Percentiles rank a stretch among this genome's conserved stretches.
Evolutionary conservation across 1,284 basidiomycete species (phyloP).

Genomic region (Neotropicomus parvogracilis): DNA sequence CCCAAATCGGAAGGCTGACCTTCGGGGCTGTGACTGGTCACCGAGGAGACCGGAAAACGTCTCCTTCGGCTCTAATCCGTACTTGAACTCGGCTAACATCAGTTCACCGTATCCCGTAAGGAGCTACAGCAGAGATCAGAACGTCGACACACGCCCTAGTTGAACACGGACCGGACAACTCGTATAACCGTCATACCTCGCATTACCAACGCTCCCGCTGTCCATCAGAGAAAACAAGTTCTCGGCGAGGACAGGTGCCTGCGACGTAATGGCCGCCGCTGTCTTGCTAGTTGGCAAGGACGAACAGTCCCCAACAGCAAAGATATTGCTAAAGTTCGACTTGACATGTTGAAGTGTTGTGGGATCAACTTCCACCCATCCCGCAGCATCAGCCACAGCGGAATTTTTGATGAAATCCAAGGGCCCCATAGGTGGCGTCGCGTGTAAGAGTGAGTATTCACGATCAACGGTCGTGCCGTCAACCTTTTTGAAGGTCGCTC

Average conservation of each 20-base stretch:
- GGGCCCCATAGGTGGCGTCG: slow-evolving; percentile 88
- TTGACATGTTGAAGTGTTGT: slow-evolving; percentile 83
- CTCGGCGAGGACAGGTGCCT: slow-evolving; percentile 90
- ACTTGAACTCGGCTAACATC: slow-evolving; percentile 89
- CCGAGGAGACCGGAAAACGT: slow-evolving; percentile 66
- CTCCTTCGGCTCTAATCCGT: slow-evolving; percentile 84
- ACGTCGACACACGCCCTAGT: neutral
- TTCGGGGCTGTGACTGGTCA: slow-evolving; percentile 67
- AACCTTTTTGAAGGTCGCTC: slow-evolving; percentile 80
- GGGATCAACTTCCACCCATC: slow-evolving; percentile 87
- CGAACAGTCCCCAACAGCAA: slow-evolving; percentile 87
- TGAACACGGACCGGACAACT: slow-evolving; percentile 66
- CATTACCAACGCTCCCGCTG: slow-evolving; percentile 64
- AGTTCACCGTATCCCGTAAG: slow-evolving; percentile 84
- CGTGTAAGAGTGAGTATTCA: slow-evolving; percentile 86
- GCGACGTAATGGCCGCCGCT: slow-evolving; percentile 87
- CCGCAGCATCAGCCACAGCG: slow-evolving; percentile 74
- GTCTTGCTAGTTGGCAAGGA: slow-evolving; percentile 95
- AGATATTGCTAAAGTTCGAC: slow-evolving; percentile 77
- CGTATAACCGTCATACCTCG: slow-evolving; percentile 80
- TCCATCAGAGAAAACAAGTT: slow-evolving; percentile 79
- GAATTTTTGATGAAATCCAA: slow-evolving; percentile 78
- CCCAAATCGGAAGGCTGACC: slow-evolving; percentile 36
- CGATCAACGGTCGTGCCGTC: slow-evolving; percentile 66
- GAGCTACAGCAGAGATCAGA: slow-evolving; percentile 44